Evolutionary conservation across 2,329 filamentous ascomycete species (phyloP), one percentile per base, ranked within the genome.

Genomic region (Aspergillus flavus): DNA sequence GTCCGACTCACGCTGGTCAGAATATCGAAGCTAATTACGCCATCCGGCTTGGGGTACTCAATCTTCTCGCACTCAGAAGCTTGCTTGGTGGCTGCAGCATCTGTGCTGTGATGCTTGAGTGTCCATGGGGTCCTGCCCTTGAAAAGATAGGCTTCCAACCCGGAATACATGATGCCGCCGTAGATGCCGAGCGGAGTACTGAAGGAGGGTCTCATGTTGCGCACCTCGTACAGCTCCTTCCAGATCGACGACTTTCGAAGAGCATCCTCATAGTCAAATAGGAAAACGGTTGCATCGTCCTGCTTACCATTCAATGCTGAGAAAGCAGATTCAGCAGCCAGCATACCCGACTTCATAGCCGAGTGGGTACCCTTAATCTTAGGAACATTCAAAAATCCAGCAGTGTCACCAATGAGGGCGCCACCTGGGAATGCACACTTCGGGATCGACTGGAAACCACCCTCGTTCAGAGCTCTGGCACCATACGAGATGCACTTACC

Each of bases 341-440:
- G 84, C 91, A 99, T 98, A 65, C 94, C 95, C 1, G 92, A 96
- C 75, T 94, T 93, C 93, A 99, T 98, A 58, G 95, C 93, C 55
- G 95, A 97, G 79, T 99, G 95, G 0, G 94, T 97, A 62, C 95
- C 95, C 82, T 99, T 99, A 79, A 99, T 92, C 83, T 99, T 99
- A 68, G 95, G 95, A 19, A 99, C 91, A 74, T 99, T 99, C 79
- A 99, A 85, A 75, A 99, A 97, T 6, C 95, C 95, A 32, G 95
- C 95, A 21, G 94, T 96, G 80, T 99, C 95, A 60, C 95, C 95
- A 69, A 99, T 96, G 52, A 99, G 84, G 54, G 95, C 95, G 62
- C 95, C 95, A 64, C 95, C 95, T 28, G 95, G 95, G 80, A 99
- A 99, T 26, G 94, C 91, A 56, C 95, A 93, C 80, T 97, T 97